Percentiles rank a stretch among this genome's conserved stretches.
phyloP scores from a whole-genome alignment of 2,329 filamentous ascomycete genomes.

The Thielaviopsis cerberus region DNA sequence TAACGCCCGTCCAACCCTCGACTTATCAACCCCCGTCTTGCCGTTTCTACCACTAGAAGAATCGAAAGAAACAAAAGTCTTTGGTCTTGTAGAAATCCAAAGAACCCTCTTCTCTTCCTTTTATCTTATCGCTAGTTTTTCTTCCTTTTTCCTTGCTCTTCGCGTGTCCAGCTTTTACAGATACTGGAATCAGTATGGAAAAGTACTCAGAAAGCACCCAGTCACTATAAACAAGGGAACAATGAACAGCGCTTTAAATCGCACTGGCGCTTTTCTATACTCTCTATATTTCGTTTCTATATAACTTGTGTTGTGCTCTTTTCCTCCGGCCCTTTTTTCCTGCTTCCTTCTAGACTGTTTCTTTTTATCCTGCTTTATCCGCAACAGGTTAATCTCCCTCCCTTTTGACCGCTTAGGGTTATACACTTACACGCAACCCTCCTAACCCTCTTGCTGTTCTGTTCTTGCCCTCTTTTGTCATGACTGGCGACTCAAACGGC shows the following conservation, averaged over 20 bases:
- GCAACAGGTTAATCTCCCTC: not conserved
- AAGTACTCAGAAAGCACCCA: too few relatives aligned
- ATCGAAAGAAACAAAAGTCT: not conserved
- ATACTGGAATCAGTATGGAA: too few relatives aligned
- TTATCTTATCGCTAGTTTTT: too few relatives aligned
- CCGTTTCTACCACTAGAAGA: not conserved
- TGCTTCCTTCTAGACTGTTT: not conserved
- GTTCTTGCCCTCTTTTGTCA: not conserved
- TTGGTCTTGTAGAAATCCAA: not conserved
- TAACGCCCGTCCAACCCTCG: not conserved
- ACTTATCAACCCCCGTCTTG: not conserved
- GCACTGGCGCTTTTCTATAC: not conserved
- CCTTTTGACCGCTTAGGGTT: not conserved
- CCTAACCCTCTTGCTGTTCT: not conserved
- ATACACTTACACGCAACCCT: not conserved
- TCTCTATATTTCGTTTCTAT: not conserved
- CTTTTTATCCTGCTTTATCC: not conserved
- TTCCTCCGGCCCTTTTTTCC: not conserved
- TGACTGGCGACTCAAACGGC: conserved; percentile 6
- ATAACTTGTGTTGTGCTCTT: not conserved
- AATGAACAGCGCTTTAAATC: not conserved
- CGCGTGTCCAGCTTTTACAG: too few relatives aligned
- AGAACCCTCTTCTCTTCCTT: too few relatives aligned
- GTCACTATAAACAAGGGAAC: too few relatives aligned
- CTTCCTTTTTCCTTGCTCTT: too few relatives aligned